These are phyloP conservation scores for Pythium aquatile DNA, from an alignment of 352 stramenopile species.

Conservation along the genomic window DNA sequence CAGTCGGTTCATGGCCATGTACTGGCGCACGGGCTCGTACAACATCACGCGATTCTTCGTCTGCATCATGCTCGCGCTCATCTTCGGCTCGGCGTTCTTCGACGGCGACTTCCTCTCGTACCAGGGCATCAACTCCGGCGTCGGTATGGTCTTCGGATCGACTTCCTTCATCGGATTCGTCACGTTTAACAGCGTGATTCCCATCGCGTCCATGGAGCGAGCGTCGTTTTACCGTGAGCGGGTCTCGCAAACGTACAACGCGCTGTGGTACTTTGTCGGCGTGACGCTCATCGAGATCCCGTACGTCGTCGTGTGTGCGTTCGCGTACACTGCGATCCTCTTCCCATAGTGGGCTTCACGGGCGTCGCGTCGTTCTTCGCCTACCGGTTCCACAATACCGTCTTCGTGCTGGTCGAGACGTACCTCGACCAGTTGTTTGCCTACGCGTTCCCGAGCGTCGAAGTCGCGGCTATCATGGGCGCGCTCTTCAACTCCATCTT, in stretches of 20 bases:
- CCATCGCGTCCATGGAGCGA: conserved; percentile 62
- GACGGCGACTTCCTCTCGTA: conserved; percentile 25
- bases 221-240: conserved; percentile 92
- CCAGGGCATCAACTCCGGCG: conserved; percentile 25
- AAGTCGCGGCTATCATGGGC: conserved; percentile 28
- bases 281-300: conserved; percentile 60
- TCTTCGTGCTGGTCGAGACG: conserved; percentile 27
- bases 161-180: conserved; percentile 69
- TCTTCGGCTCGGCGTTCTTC: conserved; percentile 60
- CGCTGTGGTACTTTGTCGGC: conserved; percentile 69
- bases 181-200: conserved; percentile 57
- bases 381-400: conserved; percentile 26
- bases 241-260: conserved; percentile 85
- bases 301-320: conserved; percentile 26
- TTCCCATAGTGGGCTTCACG: conserved; percentile 33
- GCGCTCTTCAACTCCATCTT: conserved; percentile 30
- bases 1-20: conserved; percentile 15
- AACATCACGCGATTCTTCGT: conserved; percentile 59
- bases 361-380: conserved; percentile 18
- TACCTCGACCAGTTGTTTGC: conserved; percentile 29
- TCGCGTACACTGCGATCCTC: conserved; percentile 35
- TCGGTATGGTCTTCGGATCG: conserved; percentile 67
- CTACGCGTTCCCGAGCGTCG: conserved; percentile 27
- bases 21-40: conserved; percentile 54
- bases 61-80: conserved; percentile 47